These are phyloP conservation scores for Aspergillus sp. DNA, from an alignment of 2,329 filamentous ascomycete genomes.

Conservation along the genomic window DNA sequence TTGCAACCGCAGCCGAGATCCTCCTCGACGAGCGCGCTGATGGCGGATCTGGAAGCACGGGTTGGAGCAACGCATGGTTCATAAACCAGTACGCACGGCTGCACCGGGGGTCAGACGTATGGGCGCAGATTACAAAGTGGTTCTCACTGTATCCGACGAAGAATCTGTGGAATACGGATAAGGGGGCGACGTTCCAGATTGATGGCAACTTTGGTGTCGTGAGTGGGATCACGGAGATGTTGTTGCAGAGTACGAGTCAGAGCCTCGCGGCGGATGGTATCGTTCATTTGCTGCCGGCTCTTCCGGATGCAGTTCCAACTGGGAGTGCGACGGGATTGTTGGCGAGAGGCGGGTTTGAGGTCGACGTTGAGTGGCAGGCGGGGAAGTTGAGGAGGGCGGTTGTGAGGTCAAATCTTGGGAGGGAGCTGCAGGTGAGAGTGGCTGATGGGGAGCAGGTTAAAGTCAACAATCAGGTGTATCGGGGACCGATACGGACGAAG, in stretches of 20 bases:
- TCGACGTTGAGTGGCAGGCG: slow-evolving; percentile 40
- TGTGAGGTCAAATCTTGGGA: background rate
- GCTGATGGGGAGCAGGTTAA: background rate
- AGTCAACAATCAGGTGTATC: background rate
- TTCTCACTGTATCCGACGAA: slow-evolving; percentile 10
- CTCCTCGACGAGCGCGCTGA: slow-evolving; percentile 1
- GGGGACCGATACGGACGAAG: background rate
- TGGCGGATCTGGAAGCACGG: slow-evolving; percentile 10
- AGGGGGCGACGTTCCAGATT: slow-evolving; percentile 12
- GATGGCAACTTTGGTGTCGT: slow-evolving; percentile 16
- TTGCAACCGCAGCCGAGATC: slow-evolving; percentile 4
- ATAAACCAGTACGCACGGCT: slow-evolving; percentile 11
- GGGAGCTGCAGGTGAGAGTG: background rate
- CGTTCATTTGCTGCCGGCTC: slow-evolving; percentile 43
- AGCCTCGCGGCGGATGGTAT: slow-evolving; percentile 2
- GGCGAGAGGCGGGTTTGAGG: slow-evolving; percentile 39
- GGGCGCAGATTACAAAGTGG: slow-evolving; percentile 7
- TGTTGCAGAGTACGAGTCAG: slow-evolving; percentile 6
- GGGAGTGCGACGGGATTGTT: slow-evolving; percentile 39
- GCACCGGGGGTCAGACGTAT: slow-evolving; percentile 7
- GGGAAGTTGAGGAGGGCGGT: background rate
- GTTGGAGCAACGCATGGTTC: slow-evolving; percentile 13
- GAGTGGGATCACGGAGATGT: slow-evolving; percentile 11
- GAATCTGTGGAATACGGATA: slow-evolving; percentile 11
- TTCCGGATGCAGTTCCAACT: slow-evolving; percentile 34